Percentiles rank a stretch among this genome's conserved stretches.
These are phyloP conservation scores for Aspergillus affinis DNA, from an alignment of 495 filamentous ascomycete species.

Conservation along the genomic window DNA sequence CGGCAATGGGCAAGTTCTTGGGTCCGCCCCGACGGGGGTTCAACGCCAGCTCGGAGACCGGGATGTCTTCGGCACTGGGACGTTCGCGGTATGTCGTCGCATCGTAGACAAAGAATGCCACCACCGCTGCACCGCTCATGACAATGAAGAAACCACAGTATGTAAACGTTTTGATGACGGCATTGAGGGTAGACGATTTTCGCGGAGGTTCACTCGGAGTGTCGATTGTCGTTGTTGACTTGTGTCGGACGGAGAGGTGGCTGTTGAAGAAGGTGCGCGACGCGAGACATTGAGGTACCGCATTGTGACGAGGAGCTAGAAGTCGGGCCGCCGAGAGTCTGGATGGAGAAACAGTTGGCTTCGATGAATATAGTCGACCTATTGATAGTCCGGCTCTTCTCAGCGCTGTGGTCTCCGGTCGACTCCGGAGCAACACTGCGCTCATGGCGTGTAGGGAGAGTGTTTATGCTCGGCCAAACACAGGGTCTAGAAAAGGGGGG, in stretches of 20 bases:
- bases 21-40: constrained; percentile 83
- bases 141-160: constrained; percentile 61
- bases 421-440: constrained; percentile 39
- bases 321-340: constrained; percentile 21
- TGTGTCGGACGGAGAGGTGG: constrained; percentile 26
- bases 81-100: constrained; percentile 81
- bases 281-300: constrained; percentile 26
- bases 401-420: constrained; percentile 33
- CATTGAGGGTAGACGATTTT: constrained; percentile 18
- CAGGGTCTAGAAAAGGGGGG: not conserved
- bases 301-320: constrained; percentile 24
- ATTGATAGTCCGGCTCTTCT: constrained; percentile 32
- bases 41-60: constrained; percentile 79
- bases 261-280: constrained; percentile 27
- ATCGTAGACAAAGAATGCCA: constrained; percentile 94
- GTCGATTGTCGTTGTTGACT: constrained; percentile 27
- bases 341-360: constrained; percentile 7
- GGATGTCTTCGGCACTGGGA: constrained; percentile 64
- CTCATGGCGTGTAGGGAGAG: constrained; percentile 29
- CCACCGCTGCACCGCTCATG: constrained; percentile 52
- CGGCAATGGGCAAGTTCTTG: constrained; percentile 92
- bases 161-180: constrained; percentile 49
- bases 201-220: constrained; percentile 9
- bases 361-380: constrained; percentile 23
- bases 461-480: constrained; percentile 6